These are phyloP conservation scores for Candida insectalens DNA, from an alignment of 805 yeast genomes.

Conservation along the genomic window DNA sequence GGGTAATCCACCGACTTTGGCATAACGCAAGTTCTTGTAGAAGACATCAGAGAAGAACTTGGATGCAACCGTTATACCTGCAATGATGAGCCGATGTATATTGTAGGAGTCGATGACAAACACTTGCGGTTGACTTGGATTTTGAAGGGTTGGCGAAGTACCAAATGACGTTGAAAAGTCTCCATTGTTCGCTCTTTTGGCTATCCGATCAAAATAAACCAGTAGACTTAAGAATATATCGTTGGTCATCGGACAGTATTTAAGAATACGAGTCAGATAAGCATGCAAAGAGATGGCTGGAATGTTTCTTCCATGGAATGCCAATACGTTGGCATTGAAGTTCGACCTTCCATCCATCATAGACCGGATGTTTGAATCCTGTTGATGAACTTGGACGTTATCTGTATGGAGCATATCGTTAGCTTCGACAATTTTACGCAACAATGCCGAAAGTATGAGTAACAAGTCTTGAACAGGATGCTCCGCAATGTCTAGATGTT, in stretches of 20 bases:
- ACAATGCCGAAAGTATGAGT: constrained; percentile 73
- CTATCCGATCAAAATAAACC: constrained; percentile 91
- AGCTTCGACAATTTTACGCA: constrained; percentile 82
- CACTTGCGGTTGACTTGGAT: constrained; percentile 18
- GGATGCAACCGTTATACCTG: constrained; percentile 92
- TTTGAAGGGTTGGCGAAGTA: background rate
- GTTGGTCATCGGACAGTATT: constrained; percentile 97
- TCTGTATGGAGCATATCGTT: constrained; percentile 78
- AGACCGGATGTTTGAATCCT: constrained; percentile 7
- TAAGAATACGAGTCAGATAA: constrained; percentile 79
- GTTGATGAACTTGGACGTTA: constrained; percentile 20
- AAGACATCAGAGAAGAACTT: constrained; percentile 92
- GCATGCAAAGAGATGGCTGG: constrained; percentile 93
- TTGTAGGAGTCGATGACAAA: constrained; percentile 95
- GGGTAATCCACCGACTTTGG: constrained; percentile 92
- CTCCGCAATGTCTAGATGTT: constrained; percentile 66
- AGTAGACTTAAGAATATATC: constrained; percentile 86
- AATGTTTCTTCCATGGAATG: constrained; percentile 91
- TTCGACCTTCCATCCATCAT: constrained; percentile 18
- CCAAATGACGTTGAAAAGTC: constrained; percentile 14
- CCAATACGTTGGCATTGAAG: constrained; percentile 62
- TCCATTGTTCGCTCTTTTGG: constrained; percentile 64
- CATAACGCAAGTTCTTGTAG: constrained; percentile 89
- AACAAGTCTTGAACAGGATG: constrained; percentile 76
- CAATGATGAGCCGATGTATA: constrained; percentile 86